Conservation (phyloP, 75 land plant species). For the Pinus taeda region DNA sequence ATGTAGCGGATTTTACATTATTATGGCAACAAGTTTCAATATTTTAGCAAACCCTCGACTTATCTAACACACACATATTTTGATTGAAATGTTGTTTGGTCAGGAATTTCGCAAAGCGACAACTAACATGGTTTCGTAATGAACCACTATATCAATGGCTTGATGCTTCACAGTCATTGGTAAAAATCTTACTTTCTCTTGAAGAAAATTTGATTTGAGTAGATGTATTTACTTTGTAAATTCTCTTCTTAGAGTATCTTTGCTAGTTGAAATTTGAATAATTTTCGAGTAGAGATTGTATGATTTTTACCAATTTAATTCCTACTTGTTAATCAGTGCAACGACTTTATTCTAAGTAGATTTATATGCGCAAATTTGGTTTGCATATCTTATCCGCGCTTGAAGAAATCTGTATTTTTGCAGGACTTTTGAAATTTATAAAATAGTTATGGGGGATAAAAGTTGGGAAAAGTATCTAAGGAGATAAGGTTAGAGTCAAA, state of each 20-base stretch:
- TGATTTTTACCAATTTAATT: background rate
- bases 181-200: slow-evolving; percentile 14
- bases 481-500: too few species aligned
- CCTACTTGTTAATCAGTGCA: background rate
- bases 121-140: slow-evolving; percentile 92
- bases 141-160: slow-evolving; percentile 91
- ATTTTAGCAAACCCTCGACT: background rate
- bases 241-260: background rate
- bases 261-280: background rate
- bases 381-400: too few species aligned
- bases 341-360: too few species aligned
- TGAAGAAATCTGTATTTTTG: too few species aligned
- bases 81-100: too few species aligned
- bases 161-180: slow-evolving; percentile 79
- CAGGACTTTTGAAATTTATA: too few species aligned
- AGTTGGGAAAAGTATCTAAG: too few species aligned
- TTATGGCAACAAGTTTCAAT: background rate
- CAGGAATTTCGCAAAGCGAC: slow-evolving; percentile 94
- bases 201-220: background rate
- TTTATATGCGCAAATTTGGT: too few species aligned
- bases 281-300: background rate
- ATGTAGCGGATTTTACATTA: too few species aligned
- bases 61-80: background rate
- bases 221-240: background rate
- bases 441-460: too few species aligned